Evolutionary conservation across 371 early-diverging fungal genomes (phyloP), one percentile per base, ranked within the genome.

Genomic region (Thermomucor indicae-seudaticae): DNA sequence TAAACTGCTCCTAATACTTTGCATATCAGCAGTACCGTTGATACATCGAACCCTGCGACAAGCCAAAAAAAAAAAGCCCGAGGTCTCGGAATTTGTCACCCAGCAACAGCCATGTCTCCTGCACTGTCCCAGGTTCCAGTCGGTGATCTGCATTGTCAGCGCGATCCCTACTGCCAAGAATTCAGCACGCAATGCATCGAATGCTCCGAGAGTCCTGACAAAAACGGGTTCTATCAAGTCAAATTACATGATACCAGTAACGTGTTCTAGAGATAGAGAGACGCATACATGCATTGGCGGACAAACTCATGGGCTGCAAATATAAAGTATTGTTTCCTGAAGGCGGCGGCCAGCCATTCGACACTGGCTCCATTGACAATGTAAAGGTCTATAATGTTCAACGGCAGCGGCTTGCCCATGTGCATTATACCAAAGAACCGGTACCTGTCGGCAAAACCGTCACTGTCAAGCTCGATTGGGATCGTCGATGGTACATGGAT

Each of bases 341-440:
- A 52, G 87, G 85, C 6, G 86, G 86, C 14, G 88, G 86, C 16
- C 90, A 90, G 49, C 87, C 86, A 22, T 62, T 65, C 41, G 91
- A 90, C 37, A 74, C 74, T 4, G 91, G 91, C 2, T 74, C 51
- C 6, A 74, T 86, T 35, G 76, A 80, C 46, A 74, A 65, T 17
- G 40, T 83, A 7, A 39, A 64, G 30, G 85, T 89, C 0, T 53
- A 70, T 46, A 73, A 83, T 34, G 85, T 81, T 6, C 72, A 76
- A 22, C 75, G 91, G 11, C 57, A 72, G 12, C 80, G 84, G 2
- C 48, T 86, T 22, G 70, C 72, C 20, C 83, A 84, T 51, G 72
- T 90, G 19, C 91, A 90, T 50, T 70, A 67, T 41, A 75, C 80
- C 16, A 67, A 70, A 16, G 69, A 59, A 4, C 74, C 81, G 0